Evolutionary conservation across 345 rosid species (phyloP).

Genomic region (Draba incana): DNA sequence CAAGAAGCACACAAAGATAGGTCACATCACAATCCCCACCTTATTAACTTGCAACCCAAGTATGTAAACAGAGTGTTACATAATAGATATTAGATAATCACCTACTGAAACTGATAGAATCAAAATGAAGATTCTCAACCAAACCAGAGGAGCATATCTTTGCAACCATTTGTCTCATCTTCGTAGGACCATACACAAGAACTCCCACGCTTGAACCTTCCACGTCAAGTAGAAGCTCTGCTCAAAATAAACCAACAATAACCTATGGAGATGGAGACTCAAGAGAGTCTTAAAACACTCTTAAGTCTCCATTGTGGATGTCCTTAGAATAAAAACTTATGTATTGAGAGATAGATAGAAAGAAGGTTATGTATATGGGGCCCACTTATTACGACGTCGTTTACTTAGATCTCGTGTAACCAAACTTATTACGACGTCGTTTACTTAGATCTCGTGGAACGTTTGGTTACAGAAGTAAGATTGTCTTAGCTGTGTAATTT

Average conservation of each 20-base stretch:
- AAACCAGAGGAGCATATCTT: slow-evolving; percentile 62
- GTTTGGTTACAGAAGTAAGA: too few species aligned
- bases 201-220: slow-evolving; percentile 71
- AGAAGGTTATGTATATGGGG: too few species aligned
- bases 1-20: slow-evolving; percentile 28
- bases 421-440: too few species aligned
- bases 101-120: slow-evolving; percentile 89
- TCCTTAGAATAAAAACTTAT: too few species aligned
- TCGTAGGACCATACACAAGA: slow-evolving; percentile 73
- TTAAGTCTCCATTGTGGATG: too few species aligned
- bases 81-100: slow-evolving; percentile 40
- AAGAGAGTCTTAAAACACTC: too few species aligned
- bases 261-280: neutral
- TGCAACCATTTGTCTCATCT: slow-evolving; percentile 74
- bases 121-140: slow-evolving; percentile 63
- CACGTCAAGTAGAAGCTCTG: slow-evolving; percentile 58
- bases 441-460: too few species aligned
- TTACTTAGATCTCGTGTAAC: too few species aligned
- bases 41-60: slow-evolving; percentile 16
- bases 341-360: too few species aligned
- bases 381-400: too few species aligned
- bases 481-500: too few species aligned
- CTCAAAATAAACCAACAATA: slow-evolving; percentile 12
- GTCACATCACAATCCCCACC: slow-evolving; percentile 25
- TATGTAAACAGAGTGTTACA: slow-evolving; percentile 1